Evolutionary conservation across 441 rosid genomes (phyloP).

Genomic region (Brassica hybrid): DNA sequence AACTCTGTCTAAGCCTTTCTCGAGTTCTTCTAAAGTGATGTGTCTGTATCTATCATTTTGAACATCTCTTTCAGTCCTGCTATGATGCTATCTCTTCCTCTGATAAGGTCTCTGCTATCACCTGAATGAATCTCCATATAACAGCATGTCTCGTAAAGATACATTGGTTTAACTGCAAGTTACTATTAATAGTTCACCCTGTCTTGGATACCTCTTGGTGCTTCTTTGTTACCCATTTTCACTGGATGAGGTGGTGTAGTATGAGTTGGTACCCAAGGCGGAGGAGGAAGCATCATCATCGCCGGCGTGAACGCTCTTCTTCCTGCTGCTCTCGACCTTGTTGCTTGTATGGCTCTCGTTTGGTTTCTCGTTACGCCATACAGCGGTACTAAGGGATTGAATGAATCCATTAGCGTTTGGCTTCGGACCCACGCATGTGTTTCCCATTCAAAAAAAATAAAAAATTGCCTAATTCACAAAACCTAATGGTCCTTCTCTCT

Average conservation of each 20-base stretch:
- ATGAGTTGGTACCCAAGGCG: conserved; percentile 35
- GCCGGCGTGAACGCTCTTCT: conserved; percentile 40
- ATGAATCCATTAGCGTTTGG: conserved; percentile 70
- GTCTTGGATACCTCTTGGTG: no score
- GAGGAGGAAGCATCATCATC: conserved; percentile 26
- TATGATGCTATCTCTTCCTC: conserved; percentile 71
- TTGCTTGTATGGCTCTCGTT: conserved; percentile 51
- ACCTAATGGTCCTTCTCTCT: conserved; percentile 15
- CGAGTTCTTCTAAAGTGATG: conserved; percentile 86
- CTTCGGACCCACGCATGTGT: conserved; percentile 81
- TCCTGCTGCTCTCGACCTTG: conserved; percentile 38
- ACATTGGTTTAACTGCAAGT: background rate
- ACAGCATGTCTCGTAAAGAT: background rate
- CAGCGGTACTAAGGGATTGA: conserved; percentile 63
- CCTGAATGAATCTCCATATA: conserved; percentile 45
- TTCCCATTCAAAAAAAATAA: conserved; percentile 63
- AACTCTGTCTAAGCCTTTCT: conserved; percentile 74
- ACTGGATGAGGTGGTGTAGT: no score
- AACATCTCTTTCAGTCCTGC: no score
- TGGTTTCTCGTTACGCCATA: conserved; percentile 52
- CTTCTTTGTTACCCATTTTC: no score
- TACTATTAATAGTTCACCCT: conserved; percentile 45
- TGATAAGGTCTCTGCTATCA: conserved; percentile 87
- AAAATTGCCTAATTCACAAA: conserved; percentile 37
- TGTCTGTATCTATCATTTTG: conserved; percentile 10